Conservation (phyloP, 345 rosid species). For the Adansonia digitata region DNA sequence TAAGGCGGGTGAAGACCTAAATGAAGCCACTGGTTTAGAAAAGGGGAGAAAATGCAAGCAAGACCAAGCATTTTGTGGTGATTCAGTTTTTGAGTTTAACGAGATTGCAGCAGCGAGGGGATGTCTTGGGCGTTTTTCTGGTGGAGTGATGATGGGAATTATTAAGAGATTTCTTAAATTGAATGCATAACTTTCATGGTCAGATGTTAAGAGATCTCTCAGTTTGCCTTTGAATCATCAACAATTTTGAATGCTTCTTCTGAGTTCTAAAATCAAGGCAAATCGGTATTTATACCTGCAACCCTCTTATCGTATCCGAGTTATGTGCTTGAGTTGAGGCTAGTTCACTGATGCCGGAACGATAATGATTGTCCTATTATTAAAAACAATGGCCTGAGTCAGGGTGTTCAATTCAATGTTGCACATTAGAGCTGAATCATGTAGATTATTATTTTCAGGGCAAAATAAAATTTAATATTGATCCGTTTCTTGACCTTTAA, state of each 20-base stretch:
- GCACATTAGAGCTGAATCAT: not conserved
- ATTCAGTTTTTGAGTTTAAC: constrained; percentile 64
- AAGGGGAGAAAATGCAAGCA: constrained; percentile 22
- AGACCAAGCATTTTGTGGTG: constrained; percentile 43
- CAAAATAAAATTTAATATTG: not conserved
- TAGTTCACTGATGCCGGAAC: not conserved
- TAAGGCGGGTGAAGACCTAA: constrained; percentile 36
- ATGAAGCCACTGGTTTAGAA: constrained; percentile 17
- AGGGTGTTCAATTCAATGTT: not conserved
- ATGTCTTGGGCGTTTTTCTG: constrained; percentile 88
- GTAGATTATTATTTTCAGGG: not conserved
- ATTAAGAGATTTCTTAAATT: constrained; percentile 46
- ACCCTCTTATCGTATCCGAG: not conserved
- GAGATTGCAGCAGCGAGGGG: constrained; percentile 92
- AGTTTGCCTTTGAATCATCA: not conserved
- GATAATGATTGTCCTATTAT: not conserved
- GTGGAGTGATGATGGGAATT: constrained; percentile 79
- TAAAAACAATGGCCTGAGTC: not conserved
- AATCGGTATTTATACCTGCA: not conserved
- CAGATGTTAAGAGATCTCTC: not conserved
- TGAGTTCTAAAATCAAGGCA: not conserved
- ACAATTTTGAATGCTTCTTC: not conserved
- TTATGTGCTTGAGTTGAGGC: not conserved
- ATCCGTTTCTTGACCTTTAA: not conserved
- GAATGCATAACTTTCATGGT: constrained; percentile 2